Conservation (phyloP, 345 rosid genomes). For the Populus alba region DNA sequence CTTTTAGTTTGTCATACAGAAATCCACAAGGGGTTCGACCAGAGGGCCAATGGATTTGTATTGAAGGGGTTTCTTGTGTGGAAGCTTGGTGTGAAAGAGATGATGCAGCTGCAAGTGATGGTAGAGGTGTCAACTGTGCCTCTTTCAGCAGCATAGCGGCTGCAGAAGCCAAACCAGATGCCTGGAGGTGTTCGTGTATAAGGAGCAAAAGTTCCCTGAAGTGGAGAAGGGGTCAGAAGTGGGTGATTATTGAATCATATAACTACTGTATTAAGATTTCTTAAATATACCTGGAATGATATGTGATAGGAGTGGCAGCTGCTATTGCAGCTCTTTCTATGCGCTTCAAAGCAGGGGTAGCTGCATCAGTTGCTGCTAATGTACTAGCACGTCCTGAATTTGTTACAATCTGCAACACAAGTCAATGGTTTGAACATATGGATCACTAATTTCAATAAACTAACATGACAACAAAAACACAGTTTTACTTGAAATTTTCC, state of each 20-base stretch:
- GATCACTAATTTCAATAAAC: neutral
- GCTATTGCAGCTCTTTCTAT: conserved; percentile 99
- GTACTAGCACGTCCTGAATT: conserved; percentile 93
- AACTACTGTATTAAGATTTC: neutral
- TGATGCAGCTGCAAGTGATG: conserved; percentile 63
- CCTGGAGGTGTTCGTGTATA: conserved; percentile 95
- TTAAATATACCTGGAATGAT: conserved; percentile 58
- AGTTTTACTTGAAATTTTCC: too few relatives aligned
- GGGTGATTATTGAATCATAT: neutral
- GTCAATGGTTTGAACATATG: conserved; percentile 14
- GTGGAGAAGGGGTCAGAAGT: neutral
- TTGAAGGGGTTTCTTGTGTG: conserved; percentile 53
- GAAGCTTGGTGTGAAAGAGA: conserved; percentile 54
- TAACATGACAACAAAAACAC: too few relatives aligned
- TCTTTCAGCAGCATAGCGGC: conserved; percentile 74
- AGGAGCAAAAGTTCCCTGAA: conserved; percentile 29
- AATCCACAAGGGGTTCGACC: conserved; percentile 72
- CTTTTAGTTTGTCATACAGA: conserved; percentile 48
- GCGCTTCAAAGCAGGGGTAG: conserved; percentile 93
- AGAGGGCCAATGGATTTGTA: conserved; percentile 83
- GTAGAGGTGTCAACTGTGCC: conserved; percentile 84
- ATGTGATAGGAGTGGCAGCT: conserved; percentile 95
- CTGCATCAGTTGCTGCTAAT: conserved; percentile 96
- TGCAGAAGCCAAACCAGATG: conserved; percentile 70
- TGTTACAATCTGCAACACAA: conserved; percentile 73